Evolutionary conservation across 768 basidiomycete species (phyloP).

Genomic region (Mycena belliarum): DNA sequence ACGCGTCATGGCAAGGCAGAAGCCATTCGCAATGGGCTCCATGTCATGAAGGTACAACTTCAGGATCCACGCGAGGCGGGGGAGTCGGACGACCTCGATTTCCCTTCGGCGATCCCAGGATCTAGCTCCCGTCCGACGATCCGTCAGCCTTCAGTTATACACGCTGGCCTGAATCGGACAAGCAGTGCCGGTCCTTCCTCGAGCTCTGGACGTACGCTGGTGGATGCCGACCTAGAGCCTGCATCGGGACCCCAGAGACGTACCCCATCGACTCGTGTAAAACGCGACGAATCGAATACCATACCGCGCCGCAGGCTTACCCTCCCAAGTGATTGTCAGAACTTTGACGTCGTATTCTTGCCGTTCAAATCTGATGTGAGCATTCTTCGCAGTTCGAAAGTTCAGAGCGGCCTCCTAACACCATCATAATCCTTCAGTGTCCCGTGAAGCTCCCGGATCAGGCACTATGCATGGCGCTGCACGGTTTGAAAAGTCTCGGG

Average conservation of each 20-base stretch:
- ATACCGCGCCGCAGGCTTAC: not conserved
- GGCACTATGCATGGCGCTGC: not conserved
- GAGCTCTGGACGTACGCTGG: not conserved
- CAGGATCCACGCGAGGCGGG: not conserved
- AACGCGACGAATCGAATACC: not conserved
- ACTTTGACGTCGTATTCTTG: conserved; percentile 9
- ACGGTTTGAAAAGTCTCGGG: not conserved
- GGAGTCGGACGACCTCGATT: conserved; percentile 1
- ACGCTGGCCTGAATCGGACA: not conserved
- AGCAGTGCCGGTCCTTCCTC: not conserved
- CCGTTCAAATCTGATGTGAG: conserved; percentile 5
- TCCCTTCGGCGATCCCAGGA: not conserved
- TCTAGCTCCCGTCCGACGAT: not conserved
- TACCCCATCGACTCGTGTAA: conserved; percentile 1
- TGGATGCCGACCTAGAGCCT: not conserved
- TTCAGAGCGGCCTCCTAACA: not conserved
- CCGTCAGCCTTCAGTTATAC: not conserved
- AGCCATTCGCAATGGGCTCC: not conserved
- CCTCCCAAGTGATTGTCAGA: not conserved
- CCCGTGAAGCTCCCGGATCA: not conserved
- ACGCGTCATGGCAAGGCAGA: not conserved
- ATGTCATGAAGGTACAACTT: not conserved
- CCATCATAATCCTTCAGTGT: not conserved
- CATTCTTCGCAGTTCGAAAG: not conserved
- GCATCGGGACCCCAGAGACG: conserved; percentile 10